Evolutionary conservation across 2,329 filamentous ascomycete genomes (phyloP).

Genomic region (Stagonosporopsis vannaccii): DNA sequence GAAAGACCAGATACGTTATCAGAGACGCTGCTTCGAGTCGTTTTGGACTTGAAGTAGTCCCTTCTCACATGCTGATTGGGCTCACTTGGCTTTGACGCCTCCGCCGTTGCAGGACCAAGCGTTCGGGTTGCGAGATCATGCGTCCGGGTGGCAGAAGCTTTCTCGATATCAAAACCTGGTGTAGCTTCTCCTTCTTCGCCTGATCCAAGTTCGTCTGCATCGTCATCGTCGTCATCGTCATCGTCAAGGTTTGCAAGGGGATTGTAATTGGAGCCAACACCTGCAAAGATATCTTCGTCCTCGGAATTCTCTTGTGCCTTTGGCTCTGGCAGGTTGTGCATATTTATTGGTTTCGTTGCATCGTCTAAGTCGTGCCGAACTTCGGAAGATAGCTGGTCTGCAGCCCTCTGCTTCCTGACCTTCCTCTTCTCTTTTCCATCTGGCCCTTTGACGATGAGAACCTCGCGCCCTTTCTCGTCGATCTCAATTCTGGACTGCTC

Average conservation of each 20-base stretch:
- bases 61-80: constrained; percentile 24
- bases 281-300: constrained; percentile 69
- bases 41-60: constrained; percentile 30
- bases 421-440: constrained; percentile 69
- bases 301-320: constrained; percentile 46
- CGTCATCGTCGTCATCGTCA: constrained; percentile 55
- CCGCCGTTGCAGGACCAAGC: neutral
- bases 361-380: constrained; percentile 55
- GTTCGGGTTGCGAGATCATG: neutral
- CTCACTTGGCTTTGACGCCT: constrained; percentile 7
- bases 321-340: constrained; percentile 45
- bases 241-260: constrained; percentile 62
- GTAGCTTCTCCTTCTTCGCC: constrained; percentile 31
- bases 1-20: constrained; percentile 45
- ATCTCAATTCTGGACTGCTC: constrained; percentile 63
- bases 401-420: constrained; percentile 60
- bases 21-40: constrained; percentile 11
- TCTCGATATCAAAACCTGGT: neutral
- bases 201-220: constrained; percentile 49
- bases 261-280: constrained; percentile 66
- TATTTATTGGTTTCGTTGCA: constrained; percentile 54
- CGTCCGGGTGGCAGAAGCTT: neutral
- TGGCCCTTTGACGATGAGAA: constrained; percentile 65
- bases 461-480: constrained; percentile 63
- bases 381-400: constrained; percentile 37